Evolutionary conservation across 441 rosid species (phyloP).

Genomic region (Brassica balearica): DNA sequence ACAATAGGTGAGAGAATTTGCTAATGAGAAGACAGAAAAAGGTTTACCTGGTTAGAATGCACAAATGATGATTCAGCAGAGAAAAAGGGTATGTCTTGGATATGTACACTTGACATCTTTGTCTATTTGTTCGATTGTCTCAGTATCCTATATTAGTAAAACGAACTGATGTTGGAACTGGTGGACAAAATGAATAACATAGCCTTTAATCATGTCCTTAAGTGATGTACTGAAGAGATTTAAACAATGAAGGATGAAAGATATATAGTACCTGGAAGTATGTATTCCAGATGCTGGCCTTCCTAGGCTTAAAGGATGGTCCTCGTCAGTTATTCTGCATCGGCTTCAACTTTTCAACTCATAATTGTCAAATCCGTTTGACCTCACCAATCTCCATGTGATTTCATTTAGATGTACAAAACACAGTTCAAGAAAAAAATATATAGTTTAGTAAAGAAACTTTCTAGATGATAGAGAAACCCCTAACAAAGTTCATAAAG

Average conservation of each 20-base stretch:
- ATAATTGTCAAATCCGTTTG: conserved; percentile 52
- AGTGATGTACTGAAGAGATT: no score
- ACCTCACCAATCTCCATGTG: conserved; percentile 86
- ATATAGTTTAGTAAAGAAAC: no score
- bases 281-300: conserved; percentile 87
- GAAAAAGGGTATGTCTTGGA: conserved; percentile 91
- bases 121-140: conserved; percentile 93
- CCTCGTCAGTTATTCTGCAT: conserved; percentile 82
- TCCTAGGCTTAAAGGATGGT: conserved; percentile 96
- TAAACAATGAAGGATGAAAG: background rate
- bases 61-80: conserved; percentile 80
- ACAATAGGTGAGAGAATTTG: conserved; percentile 9
- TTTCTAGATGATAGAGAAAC: background rate
- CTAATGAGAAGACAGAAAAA: conserved; percentile 25
- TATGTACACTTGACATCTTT: conserved; percentile 95
- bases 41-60: conserved; percentile 75
- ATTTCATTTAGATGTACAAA: conserved; percentile 64
- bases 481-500: no score
- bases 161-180: conserved; percentile 5
- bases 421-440: no score
- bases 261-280: conserved; percentile 77
- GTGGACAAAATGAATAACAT: background rate
- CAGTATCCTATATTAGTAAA: conserved; percentile 65
- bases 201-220: no score
- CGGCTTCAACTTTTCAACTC: conserved; percentile 56